Conservation (phyloP, 345 rosid species). For the Arabidopsis thaliana region TAIR10.1 NC_003075.7:16281501-16282000, state of each 20-base stretch:
- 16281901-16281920: slow-evolving; percentile 33
- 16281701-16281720: slow-evolving; percentile 49
- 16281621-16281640: slow-evolving; percentile 69
- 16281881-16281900: slow-evolving; percentile 48
- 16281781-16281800: slow-evolving; percentile 42
- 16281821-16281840: slow-evolving; percentile 59
- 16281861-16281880: slow-evolving; percentile 81
- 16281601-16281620: slow-evolving; percentile 82
- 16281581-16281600: slow-evolving; percentile 77
- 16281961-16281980: slow-evolving; percentile 34
- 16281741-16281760: slow-evolving; percentile 59
- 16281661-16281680: slow-evolving; percentile 47
- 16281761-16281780: slow-evolving; percentile 53
- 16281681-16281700: slow-evolving; percentile 48
- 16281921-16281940: slow-evolving; percentile 41
- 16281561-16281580: slow-evolving; percentile 77
- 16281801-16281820: slow-evolving; percentile 50
- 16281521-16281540: slow-evolving; percentile 85
- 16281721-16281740: slow-evolving; percentile 75
- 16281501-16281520: slow-evolving; percentile 61
- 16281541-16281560: slow-evolving; percentile 67
- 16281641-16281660: slow-evolving; percentile 59
- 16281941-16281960: slow-evolving; percentile 24
- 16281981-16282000: slow-evolving; percentile 38
- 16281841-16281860: slow-evolving; percentile 54